phyloP scores from a whole-genome alignment of 2,329 filamentous ascomycete genomes.

The Rutstroemia sp. region DNA sequence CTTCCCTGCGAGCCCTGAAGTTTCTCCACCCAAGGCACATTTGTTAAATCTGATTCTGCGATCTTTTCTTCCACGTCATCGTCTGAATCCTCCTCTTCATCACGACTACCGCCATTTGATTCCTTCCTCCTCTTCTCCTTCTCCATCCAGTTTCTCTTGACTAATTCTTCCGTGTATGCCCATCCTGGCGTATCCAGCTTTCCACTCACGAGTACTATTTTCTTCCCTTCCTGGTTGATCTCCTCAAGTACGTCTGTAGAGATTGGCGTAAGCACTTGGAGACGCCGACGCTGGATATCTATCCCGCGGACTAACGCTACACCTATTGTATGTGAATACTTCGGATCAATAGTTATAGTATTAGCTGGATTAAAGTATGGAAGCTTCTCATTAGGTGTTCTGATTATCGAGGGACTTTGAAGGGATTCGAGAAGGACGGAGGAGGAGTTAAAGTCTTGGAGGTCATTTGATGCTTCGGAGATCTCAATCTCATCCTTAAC shows the following conservation, averaged over 20 bases:
- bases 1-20: slow-evolving; percentile 47
- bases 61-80: neutral
- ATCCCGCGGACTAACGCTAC: slow-evolving; percentile 65
- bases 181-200: slow-evolving; percentile 62
- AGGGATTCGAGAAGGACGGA: slow-evolving; percentile 9
- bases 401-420: slow-evolving; percentile 26
- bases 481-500: neutral
- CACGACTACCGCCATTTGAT: neutral
- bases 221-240: slow-evolving; percentile 35
- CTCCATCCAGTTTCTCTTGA: slow-evolving; percentile 26
- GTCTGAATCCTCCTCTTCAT: neutral
- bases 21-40: slow-evolving; percentile 52
- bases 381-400: slow-evolving; percentile 44
- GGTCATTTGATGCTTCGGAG: neutral
- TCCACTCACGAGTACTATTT: slow-evolving; percentile 58
- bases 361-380: slow-evolving; percentile 53
- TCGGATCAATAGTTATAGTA: slow-evolving; percentile 51
- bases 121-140: slow-evolving; percentile 12
- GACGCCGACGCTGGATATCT: slow-evolving; percentile 41
- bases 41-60: slow-evolving; percentile 20
- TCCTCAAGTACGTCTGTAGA: slow-evolving; percentile 33
- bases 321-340: slow-evolving; percentile 51
- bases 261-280: slow-evolving; percentile 62
- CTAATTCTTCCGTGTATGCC: slow-evolving; percentile 60
- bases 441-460: neutral